Base-by-base conservation (phyloP, 352 stramenopile species). In the Globisporangium megalacanthum region DNA sequence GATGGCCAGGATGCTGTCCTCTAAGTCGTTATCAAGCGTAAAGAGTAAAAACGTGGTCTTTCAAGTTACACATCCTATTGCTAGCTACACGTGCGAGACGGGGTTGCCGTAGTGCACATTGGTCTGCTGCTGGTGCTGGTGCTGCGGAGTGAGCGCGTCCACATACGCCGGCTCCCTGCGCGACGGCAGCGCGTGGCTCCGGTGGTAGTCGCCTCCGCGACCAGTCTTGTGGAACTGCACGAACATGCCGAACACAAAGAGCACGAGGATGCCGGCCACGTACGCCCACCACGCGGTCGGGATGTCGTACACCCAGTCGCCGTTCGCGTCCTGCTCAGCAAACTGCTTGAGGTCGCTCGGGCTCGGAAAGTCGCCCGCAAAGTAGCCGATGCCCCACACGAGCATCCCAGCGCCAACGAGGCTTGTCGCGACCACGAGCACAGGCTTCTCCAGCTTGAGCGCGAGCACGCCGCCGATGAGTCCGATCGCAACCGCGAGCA, bases 201-300 rank as follows among this genome's bases (percentile, higher is more conserved):
- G 33, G 56, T 56, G 47, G 48, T 50, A 44, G 19, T 36, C n/a
- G 41, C n/a, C 60, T 13, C 49, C 66, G n/a, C 62, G 64, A 9
- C 62, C 70, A 4, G 75, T 86, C 69, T 81, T 86, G 56, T 65
- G 65, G 64, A 86, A 85, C 59, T 88, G 79, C n/a, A 89, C 56
- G 42, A 74, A 67, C 53, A 82, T 57, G 6, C 75, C 77, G 15
- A 89, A 45, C 25, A 70, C 56, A 39, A 75, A 78, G 39, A 89
- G 72, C 60, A 88, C 64, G 13, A 85, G 46, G 41, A 78, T 85
- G 15, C 66, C 71, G 0, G 51, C 69, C 14, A 85, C 52, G 57
- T 89, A 89, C 7, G 20, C 76, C 76, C 76, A 87, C 74, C 75
- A 89, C 13, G 74, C 73, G 8, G 64, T 59, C 14, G 79, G 79